Base-by-base conservation (phyloP, 2,329 filamentous ascomycete species). In the Triangularia verruculosa region DNA sequence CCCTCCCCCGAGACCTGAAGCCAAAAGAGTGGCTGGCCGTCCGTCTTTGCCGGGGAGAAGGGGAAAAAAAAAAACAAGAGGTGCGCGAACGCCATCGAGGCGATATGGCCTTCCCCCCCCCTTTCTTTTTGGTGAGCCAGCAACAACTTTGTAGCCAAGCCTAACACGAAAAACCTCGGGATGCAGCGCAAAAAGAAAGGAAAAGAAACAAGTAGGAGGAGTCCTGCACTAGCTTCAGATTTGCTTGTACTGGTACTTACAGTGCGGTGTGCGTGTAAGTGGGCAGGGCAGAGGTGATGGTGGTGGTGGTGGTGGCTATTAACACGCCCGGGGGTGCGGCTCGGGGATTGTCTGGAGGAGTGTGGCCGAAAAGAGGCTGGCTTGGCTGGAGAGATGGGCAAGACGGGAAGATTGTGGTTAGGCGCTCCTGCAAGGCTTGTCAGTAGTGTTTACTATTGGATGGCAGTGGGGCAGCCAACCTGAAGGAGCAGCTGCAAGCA, bases 121-220 rank as follows among this genome's bases (percentile, higher is more conserved):
- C n/a, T n/a, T n/a, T n/a, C n/a, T n/a, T 17, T 43, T n/a, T 43
- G 15, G 11, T 43, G 34, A 43, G 34, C 34, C 34, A 47, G 39
- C 39, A 47, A 17, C 39, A 47, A 47, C 39, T 47, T 47, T 47
- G 39, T 17, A 47, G 53, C 54, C 39, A 55, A 25, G 52, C 22
- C 47, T 8, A 28, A 17, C 39, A 47, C 25, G 25, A 56, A 63
- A 34, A 63, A 59, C 52, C 27, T 61, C 61, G 59, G 61, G 47
- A 67, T 27, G 58, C 47, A 61, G 57, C 32, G 54, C 59, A 59
- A 20, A 57, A 47, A 30, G 34, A 59, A 30, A 59, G 55, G 66
- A 68, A 70, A 67, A 65, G 62, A 69, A 67, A 64, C 53, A 61
- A n/a, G n/a, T n/a, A n/a, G n/a, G n/a, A n/a, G n/a, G n/a, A n/a